Percentiles rank a stretch among this genome's conserved stretches.
These are phyloP conservation scores for Plasmodium sp. DNA, from an alignment of 169 alveolate genomes.

Conservation along the genomic window DNA sequence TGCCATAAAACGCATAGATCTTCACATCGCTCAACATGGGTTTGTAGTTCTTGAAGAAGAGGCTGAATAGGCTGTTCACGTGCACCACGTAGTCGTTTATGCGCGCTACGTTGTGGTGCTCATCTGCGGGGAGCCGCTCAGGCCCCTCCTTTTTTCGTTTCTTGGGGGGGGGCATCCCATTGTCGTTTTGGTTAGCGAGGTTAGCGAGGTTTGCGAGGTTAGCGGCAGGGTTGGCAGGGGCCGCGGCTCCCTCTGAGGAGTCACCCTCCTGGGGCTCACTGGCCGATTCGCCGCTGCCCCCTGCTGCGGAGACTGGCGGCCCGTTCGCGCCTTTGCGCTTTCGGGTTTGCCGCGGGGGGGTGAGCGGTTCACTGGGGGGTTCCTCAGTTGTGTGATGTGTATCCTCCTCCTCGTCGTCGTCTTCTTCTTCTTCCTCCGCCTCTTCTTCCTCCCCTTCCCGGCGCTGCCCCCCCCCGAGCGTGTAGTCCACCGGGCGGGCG, in stretches of 20 bases:
- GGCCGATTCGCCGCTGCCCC: neutral
- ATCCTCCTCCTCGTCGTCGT: neutral
- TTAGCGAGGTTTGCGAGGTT: too few species aligned
- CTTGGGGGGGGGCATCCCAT: neutral
- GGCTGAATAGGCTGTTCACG: slow-evolving; percentile 23
- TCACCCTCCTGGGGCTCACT: neutral
- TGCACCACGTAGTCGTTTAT: slow-evolving; percentile 2
- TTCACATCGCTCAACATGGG: slow-evolving; percentile 4
- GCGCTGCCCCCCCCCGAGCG: neutral
- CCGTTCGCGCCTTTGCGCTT: neutral
- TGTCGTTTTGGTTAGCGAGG: too few species aligned
- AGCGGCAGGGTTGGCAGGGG: neutral
- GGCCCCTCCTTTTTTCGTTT: neutral
- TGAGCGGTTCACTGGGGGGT: neutral
- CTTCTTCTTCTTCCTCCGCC: neutral
- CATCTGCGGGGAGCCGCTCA: neutral
- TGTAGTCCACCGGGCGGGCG: neutral
- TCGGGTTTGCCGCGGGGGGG: neutral
- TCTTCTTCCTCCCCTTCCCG: neutral
- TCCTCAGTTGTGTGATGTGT: neutral
- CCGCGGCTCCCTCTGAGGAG: neutral
- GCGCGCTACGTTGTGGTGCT: neutral
- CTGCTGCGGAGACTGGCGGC: neutral
- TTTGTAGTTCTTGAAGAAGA: slow-evolving; percentile 26
- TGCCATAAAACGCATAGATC: slow-evolving; percentile 38